phyloP scores from a whole-genome alignment of 768 basidiomycete genomes.

The Lactarius psammicola region DNA sequence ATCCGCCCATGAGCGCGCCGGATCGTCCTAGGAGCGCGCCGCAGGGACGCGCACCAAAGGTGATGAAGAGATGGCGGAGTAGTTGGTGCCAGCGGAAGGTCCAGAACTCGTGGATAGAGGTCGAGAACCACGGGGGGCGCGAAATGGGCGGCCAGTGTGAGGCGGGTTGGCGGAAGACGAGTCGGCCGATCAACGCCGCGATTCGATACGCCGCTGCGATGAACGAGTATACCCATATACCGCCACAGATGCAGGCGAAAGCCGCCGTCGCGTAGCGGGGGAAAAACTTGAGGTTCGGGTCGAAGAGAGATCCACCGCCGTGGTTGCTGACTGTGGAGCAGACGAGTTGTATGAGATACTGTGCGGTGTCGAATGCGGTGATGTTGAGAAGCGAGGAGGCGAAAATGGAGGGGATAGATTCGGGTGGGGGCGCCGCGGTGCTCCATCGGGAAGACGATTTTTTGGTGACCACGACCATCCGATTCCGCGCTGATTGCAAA shows the following conservation, averaged over 20 bases:
- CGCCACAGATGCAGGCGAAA: slow-evolving; percentile 14
- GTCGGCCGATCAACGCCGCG: slow-evolving; percentile 22
- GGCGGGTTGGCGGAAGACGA: background rate
- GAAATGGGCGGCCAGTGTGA: background rate
- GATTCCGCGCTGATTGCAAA: slow-evolving; percentile 15
- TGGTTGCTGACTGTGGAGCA: background rate
- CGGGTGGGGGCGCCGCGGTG: too few species aligned
- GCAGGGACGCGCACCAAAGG: slow-evolving; percentile 37
- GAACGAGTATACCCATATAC: slow-evolving; percentile 14
- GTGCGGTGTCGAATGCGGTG: slow-evolving; percentile 4
- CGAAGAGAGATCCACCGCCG: slow-evolving; percentile 9
- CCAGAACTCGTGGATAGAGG: slow-evolving; percentile 43
- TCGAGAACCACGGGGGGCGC: slow-evolving; percentile 25
- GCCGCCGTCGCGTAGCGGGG: background rate
- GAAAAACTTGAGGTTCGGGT: background rate
- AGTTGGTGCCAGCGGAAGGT: slow-evolving; percentile 13
- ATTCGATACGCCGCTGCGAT: slow-evolving; percentile 30
- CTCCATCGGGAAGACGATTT: background rate
- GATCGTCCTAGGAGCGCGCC: slow-evolving; percentile 31
- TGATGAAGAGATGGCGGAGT: slow-evolving; percentile 37
- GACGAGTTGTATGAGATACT: slow-evolving; percentile 8
- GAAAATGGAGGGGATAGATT: background rate
- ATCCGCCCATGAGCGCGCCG: slow-evolving; percentile 49
- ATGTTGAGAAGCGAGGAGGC: background rate
- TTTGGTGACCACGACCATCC: slow-evolving; percentile 11